Evolutionary conservation across 805 yeast genomes (phyloP).

Genomic region (Schwanniomyces occidentalis): DNA sequence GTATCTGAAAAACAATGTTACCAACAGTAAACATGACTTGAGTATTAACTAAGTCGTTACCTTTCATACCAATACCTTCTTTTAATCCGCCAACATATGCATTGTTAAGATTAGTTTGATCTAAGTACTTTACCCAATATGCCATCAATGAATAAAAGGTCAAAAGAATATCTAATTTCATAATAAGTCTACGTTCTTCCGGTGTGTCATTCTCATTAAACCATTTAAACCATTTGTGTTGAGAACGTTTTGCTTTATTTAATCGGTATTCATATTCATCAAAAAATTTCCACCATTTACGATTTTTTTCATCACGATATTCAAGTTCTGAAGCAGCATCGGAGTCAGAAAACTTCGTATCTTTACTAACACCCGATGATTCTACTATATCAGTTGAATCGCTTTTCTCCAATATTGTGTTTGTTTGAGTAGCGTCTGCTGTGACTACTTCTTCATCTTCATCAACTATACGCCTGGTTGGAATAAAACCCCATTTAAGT

Average conservation of each 20-base stretch:
- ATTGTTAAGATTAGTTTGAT: constrained; percentile 54
- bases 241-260: constrained; percentile 22
- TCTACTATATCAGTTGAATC: too few relatives aligned
- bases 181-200: constrained; percentile 21
- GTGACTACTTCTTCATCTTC: constrained; percentile 23
- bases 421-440: too few relatives aligned
- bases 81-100: constrained; percentile 65
- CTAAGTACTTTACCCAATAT: constrained; percentile 65
- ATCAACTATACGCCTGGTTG: constrained; percentile 34
- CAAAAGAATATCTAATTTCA: constrained; percentile 23
- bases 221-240: constrained; percentile 43
- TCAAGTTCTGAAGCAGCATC: constrained; percentile 11
- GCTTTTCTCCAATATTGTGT: too few relatives aligned
- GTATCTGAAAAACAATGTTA: constrained; percentile 56
- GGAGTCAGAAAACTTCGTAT: too few relatives aligned
- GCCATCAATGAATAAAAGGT: constrained; percentile 29
- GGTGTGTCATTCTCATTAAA: constrained; percentile 42
- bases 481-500: constrained; percentile 37
- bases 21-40: constrained; percentile 59
- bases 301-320: constrained; percentile 25
- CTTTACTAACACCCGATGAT: background rate
- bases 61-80: constrained; percentile 52
- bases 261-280: constrained; percentile 58
- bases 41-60: constrained; percentile 57
- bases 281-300: constrained; percentile 26